Evolutionary conservation across 176 grass and related monocot genomes (phyloP).

Genomic region (Triticum dicoccoides): DNA sequence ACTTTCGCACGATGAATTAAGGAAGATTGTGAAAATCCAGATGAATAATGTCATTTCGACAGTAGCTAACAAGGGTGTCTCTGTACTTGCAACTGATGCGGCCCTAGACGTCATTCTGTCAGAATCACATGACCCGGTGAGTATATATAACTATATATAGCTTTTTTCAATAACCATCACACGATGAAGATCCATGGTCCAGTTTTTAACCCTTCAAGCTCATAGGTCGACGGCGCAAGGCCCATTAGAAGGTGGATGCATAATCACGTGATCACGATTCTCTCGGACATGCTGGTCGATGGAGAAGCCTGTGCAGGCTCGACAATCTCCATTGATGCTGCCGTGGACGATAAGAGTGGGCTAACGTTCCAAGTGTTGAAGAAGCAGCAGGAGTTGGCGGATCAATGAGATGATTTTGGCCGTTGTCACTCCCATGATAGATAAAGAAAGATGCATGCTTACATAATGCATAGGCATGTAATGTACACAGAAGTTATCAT

Average conservation of each 20-base stretch:
- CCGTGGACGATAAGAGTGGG: background rate
- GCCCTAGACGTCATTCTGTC: background rate
- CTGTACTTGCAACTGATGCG: background rate
- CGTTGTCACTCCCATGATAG: too few species aligned
- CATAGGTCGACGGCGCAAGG: background rate
- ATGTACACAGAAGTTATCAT: too few species aligned
- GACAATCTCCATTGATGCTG: background rate
- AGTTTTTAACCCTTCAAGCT: background rate
- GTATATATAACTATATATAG: background rate
- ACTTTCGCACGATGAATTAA: background rate
- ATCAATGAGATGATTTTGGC: background rate
- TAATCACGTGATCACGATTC: background rate
- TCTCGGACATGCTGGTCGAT: background rate
- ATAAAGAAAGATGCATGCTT: too few species aligned
- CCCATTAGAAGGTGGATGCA: background rate
- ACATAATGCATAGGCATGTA: too few species aligned
- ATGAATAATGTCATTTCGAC: background rate
- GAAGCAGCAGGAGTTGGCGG: background rate
- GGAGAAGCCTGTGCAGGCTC: background rate
- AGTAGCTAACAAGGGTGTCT: background rate
- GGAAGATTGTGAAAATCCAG: background rate
- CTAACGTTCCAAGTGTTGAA: background rate
- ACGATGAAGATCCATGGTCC: background rate
- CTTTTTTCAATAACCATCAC: background rate
- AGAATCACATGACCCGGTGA: background rate